phyloP scores from a whole-genome alignment of 2,329 filamentous ascomycete species.

The Ascochyta viciae-villosae region DNA sequence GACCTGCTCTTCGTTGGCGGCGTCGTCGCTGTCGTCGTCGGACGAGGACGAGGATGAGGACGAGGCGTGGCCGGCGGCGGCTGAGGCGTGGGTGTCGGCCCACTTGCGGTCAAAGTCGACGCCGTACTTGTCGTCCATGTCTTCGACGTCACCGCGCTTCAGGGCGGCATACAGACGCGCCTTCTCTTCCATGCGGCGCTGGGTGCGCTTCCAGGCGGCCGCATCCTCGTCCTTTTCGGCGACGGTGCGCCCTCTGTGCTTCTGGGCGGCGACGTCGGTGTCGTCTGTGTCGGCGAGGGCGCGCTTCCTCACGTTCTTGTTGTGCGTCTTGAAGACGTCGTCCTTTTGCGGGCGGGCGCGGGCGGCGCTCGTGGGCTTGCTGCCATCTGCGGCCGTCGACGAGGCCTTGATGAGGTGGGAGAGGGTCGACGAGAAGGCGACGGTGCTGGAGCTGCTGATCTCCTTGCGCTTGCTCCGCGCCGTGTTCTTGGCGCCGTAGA shows the following conservation, averaged over 20 bases:
- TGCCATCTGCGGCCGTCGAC: constrained; percentile 46
- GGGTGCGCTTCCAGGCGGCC: constrained; percentile 68
- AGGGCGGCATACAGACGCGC: constrained; percentile 85
- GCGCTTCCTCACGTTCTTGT: constrained; percentile 67
- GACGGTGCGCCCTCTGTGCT: constrained; percentile 65
- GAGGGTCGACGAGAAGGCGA: constrained; percentile 89
- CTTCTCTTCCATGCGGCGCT: constrained; percentile 88
- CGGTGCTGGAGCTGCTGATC: constrained; percentile 71
- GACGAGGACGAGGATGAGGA: constrained; percentile 36
- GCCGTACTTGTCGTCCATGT: constrained; percentile 68
- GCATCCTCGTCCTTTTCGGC: constrained; percentile 63
- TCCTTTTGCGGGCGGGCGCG: constrained; percentile 67
- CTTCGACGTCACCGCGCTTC: constrained; percentile 81
- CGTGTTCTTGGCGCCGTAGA: constrained; percentile 81
- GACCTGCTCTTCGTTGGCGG: constrained; percentile 68
- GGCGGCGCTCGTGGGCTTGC: constrained; percentile 52
- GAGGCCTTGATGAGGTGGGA: constrained; percentile 73
- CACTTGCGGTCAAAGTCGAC: constrained; percentile 98
- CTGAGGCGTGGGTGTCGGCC: constrained; percentile 69
- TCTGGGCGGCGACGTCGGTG: constrained; percentile 62
- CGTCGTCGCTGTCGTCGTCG: constrained; percentile 13
- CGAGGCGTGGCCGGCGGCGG: constrained; percentile 52
- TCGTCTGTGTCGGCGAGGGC: constrained; percentile 67
- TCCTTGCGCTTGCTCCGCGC: constrained; percentile 62
- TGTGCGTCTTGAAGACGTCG: constrained; percentile 73